Evolutionary conservation across 352 stramenopile genomes (phyloP).

Genomic region (Globisporangium acanthophoron): DNA sequence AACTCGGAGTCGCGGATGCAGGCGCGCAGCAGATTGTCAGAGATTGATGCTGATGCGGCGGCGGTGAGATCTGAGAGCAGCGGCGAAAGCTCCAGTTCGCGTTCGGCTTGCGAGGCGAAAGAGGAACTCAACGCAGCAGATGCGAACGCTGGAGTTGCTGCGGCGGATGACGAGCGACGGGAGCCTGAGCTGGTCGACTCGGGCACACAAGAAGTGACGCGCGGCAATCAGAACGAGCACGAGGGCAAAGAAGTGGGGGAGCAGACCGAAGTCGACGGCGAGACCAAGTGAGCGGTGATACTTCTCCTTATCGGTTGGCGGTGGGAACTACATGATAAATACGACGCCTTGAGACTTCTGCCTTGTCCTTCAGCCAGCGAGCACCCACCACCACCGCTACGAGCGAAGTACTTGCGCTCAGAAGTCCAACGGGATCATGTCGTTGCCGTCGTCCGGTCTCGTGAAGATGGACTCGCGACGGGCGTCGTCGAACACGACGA

Average conservation of each 20-base stretch:
- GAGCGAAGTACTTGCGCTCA: slow-evolving; percentile 6
- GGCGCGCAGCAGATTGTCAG: background rate
- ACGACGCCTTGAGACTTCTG: background rate
- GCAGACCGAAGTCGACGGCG: background rate
- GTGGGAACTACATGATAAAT: background rate
- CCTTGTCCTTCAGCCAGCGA: no score
- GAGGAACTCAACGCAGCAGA: background rate
- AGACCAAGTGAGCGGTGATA: background rate
- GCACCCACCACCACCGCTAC: no score
- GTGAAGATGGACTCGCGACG: slow-evolving; percentile 24
- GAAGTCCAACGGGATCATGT: slow-evolving; percentile 59
- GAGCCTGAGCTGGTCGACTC: slow-evolving; percentile 12
- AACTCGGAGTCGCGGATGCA: background rate
- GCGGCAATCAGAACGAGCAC: slow-evolving; percentile 1
- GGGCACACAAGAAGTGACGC: background rate
- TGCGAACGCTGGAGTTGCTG: no score
- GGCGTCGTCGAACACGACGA: slow-evolving; percentile 40
- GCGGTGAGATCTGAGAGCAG: background rate
- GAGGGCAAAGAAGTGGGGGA: slow-evolving; percentile 2
- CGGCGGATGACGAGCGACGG: background rate
- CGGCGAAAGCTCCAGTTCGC: background rate
- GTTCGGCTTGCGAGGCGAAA: background rate
- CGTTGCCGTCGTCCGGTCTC: slow-evolving; percentile 22
- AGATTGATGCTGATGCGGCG: background rate
- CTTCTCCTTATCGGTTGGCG: background rate